These are phyloP conservation scores for Blastocystis sp. DNA, from an alignment of 352 stramenopile genomes.

Conservation along the genomic window DNA sequence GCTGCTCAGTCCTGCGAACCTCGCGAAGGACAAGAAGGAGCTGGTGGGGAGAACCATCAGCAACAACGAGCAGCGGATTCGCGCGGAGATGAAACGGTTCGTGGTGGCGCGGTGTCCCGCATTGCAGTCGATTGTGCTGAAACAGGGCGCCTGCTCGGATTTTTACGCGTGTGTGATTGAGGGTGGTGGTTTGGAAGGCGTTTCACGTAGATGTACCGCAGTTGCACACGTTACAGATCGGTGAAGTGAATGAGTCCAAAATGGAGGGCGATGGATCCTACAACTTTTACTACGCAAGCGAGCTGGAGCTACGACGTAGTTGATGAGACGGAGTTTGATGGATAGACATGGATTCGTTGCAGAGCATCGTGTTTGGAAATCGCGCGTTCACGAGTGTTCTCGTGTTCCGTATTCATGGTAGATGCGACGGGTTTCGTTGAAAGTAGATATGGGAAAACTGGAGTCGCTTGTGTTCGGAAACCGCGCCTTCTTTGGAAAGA, in stretches of 20 bases:
- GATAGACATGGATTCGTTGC: not conserved
- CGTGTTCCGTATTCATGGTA: constrained; percentile 25
- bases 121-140: constrained; percentile 3
- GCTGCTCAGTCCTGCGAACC: not conserved
- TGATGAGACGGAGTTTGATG: not conserved
- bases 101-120: not conserved
- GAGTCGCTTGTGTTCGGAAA: not conserved
- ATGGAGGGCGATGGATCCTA: not conserved
- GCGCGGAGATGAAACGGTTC: constrained; percentile 29
- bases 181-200: not conserved
- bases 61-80: constrained; percentile 19
- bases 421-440: not conserved
- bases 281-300: constrained; percentile 33
- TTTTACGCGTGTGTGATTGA: constrained; percentile 26
- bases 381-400: not conserved
- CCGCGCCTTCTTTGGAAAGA: constrained; percentile 12
- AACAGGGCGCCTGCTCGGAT: constrained; percentile 2
- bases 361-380: constrained; percentile 3
- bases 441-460: constrained; percentile 1
- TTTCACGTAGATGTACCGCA: constrained; percentile 11
- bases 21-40: not conserved
- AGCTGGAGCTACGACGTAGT: not conserved
- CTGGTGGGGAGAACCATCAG: constrained; percentile 1
- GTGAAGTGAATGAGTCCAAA: not conserved
- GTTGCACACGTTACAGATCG: constrained; percentile 4